Evolutionary conservation across 345 rosid species (phyloP), one percentile per base, ranked within the genome.

Genomic region (Populus nigra): DNA sequence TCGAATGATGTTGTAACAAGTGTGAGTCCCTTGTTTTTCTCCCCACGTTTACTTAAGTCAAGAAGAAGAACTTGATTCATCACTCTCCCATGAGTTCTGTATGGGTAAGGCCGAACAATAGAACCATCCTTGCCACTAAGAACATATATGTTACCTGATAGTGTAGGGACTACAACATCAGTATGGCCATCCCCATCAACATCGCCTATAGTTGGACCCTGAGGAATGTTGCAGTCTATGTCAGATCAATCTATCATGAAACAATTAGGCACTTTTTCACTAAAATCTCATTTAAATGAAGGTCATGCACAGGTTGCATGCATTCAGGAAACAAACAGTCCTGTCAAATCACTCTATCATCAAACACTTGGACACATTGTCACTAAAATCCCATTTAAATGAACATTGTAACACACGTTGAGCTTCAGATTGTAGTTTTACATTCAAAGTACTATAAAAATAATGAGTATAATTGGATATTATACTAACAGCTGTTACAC

Each of bases 11-110:
- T 92, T 36, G 97, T 93, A 61, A 92, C 97, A 69, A 96, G 86
- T 67, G 98, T 92, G 62, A 96, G 97, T 39, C 98, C 99, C 83
- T 85, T 91, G 85, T 86, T 86, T 83, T 90, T 87, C 85, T 91
- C 96, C 68, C 91, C 92, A 23, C 85, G 89, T 79, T 90, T 90
- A 87, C 88, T 91, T 70, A 96, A 80, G 84, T 96, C 98, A 80
- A 91, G 91, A 55, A 96, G 98, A 80, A 96, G 98, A 84, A 96
- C 89, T 85, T 96, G 98, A 89, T 91, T 96, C 96, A 91, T 94
- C 77, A 96, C 95, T 86, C 97, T 92, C 80, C 98, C 99, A 81
- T 94, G 98, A 84, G 99, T 96, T 83, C 94, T 88, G 79, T 91
- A 96, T 27, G 99, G 99, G 83, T 92, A 96, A 13, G 98, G 98